Percentiles rank a stretch among this genome's conserved stretches.
These are phyloP conservation scores for Tuber microsphaerosporum DNA, from an alignment of 495 filamentous ascomycete genomes.

Conservation along the genomic window DNA sequence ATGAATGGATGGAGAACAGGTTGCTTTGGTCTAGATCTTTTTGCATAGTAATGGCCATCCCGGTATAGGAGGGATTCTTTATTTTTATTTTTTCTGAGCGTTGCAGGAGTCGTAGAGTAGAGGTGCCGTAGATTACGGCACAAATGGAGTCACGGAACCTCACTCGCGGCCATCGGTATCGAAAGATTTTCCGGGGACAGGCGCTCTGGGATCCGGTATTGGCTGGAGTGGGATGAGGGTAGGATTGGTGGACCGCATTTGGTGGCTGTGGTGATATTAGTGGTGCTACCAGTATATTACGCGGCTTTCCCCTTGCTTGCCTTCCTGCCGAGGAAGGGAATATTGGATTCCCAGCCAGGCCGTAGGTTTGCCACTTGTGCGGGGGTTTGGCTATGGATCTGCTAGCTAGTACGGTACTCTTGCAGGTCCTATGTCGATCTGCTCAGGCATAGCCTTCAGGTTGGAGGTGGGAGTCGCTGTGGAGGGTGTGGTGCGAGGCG, in stretches of 20 bases:
- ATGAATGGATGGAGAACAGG: neutral
- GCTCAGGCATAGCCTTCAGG: neutral
- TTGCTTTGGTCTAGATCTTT: neutral
- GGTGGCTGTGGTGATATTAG: neutral
- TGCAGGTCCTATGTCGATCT: too few relatives aligned
- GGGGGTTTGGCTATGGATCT: neutral
- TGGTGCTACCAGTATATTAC: neutral
- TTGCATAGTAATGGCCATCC: neutral
- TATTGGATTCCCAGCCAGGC: neutral
- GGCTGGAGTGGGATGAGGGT: neutral
- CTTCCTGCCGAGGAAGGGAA: neutral
- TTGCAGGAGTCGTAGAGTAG: neutral
- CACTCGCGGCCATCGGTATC: neutral
- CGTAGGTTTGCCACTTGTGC: neutral
- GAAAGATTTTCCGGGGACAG: neutral
- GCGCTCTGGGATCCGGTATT: neutral
- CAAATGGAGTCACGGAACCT: neutral
- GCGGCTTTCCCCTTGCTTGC: neutral
- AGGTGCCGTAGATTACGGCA: neutral
- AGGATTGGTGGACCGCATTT: neutral
- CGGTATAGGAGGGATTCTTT: too few relatives aligned
- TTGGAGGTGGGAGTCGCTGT: neutral
- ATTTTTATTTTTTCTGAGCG: too few relatives aligned
- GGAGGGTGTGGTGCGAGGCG: neutral
- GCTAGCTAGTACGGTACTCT: neutral